Base-by-base conservation (phyloP, 345 rosid genomes). In the Populus davidiana region DNA sequence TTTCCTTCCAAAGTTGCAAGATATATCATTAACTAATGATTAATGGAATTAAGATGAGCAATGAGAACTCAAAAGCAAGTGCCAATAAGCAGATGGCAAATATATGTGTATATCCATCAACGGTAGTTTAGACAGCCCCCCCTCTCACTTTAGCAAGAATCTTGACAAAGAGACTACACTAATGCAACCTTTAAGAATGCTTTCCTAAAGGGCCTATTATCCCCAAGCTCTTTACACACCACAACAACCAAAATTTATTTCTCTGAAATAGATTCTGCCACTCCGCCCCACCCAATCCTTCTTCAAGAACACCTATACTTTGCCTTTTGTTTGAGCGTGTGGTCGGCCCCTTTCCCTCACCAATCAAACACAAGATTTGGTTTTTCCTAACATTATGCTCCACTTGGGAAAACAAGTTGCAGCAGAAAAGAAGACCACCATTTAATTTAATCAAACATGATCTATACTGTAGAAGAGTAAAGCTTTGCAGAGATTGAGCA, bases 121-220 rank as follows among this genome's bases (percentile, higher is more conserved):
- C 31, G 18, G 31, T 54, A 56, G 63, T 67, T 49, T n/a, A 21
- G 11, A 25, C 16, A 59, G 44, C 63, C 49, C 67, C 70, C 43
- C 38, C 71, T 59, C 61, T 52, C 33, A 71, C 70, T 56, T 83
- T 72, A 43, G 50, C 21, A 50, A 79, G 80, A 41, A 63, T 80
- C 72, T 75, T 80, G 75, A 73, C 66, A 69, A 78, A 74, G 52
- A 69, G 67, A 71, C 65, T 20, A 39, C 59, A 66, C 68, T 50
- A 80, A 72, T 44, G 67, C 56, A 33, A 82, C 66, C 23, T 84
- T 75, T 44, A 61, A 70, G 61, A 66, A 75, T 81, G 81, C 83
- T 83, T 83, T 82, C 69, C 77, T 69, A 25, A 69, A 85, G 78
- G 64, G 54, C 75, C 47, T 23, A 73, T 69, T 18, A 75, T 59